Percentiles rank a stretch among this genome's conserved stretches.
phyloP scores from a whole-genome alignment of 2,329 filamentous ascomycete genomes.

The Pseudomassariella vexata region DNA sequence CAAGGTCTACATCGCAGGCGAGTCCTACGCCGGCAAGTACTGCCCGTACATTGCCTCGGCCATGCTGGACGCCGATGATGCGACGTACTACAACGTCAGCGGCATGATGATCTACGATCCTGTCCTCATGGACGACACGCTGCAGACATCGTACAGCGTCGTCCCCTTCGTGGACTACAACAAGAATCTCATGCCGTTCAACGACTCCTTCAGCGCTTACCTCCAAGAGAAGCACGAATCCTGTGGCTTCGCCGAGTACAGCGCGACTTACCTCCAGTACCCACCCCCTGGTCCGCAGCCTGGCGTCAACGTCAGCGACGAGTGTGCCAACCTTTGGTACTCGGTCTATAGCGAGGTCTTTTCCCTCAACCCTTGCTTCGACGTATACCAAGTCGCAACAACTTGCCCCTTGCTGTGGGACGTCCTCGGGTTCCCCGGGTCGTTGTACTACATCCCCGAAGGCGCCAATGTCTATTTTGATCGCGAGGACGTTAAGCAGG shows the following conservation, averaged over 20 bases:
- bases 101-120: constrained; percentile 62
- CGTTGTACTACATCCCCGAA: constrained; percentile 54
- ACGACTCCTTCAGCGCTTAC: constrained; percentile 47
- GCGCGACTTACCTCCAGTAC: constrained; percentile 52
- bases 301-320: constrained; percentile 33
- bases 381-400: constrained; percentile 61
- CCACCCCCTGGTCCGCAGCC: constrained; percentile 56
- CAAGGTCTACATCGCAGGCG: constrained; percentile 49
- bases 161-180: constrained; percentile 52
- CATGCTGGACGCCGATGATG: constrained; percentile 41
- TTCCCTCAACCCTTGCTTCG: constrained; percentile 61
- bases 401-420: constrained; percentile 66
- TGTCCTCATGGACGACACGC: constrained; percentile 44
- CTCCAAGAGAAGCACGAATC: constrained; percentile 44
- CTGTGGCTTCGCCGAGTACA: constrained; percentile 53
- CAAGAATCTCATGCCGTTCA: constrained; percentile 48
- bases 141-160: constrained; percentile 35
- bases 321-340: constrained; percentile 48
- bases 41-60: constrained; percentile 51
- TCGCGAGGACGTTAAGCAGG: constrained; percentile 61
- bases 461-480: constrained; percentile 65
- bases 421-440: constrained; percentile 49
- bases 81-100: constrained; percentile 43
- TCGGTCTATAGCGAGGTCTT: constrained; percentile 43
- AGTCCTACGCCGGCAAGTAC: constrained; percentile 48